A percentile compares a stretch with the other conserved stretches of the same genome.
Evolutionary conservation across 495 filamentous ascomycete species (phyloP).

Genomic region (Neurospora sp.): DNA sequence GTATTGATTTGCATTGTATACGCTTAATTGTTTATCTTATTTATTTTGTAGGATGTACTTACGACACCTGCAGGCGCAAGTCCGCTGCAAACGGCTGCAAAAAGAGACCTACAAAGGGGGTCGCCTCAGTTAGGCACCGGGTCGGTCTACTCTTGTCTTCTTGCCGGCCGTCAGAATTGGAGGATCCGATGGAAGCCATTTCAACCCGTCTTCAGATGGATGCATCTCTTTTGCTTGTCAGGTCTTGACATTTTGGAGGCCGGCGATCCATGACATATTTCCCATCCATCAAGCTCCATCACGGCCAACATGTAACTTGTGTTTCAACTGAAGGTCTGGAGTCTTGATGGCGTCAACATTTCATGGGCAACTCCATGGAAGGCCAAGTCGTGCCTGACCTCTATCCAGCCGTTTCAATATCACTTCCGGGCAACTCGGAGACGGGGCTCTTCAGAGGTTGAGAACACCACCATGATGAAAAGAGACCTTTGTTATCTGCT

Average conservation of each 20-base stretch:
- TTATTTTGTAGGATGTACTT: too few relatives aligned
- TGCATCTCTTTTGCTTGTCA: not conserved
- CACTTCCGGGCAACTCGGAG: not conserved
- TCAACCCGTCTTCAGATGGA: not conserved
- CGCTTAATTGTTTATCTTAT: too few relatives aligned
- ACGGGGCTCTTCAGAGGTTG: not conserved
- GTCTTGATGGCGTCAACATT: not conserved
- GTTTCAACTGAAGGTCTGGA: not conserved
- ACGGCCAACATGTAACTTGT: not conserved
- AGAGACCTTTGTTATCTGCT: not conserved
- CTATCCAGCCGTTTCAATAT: not conserved
- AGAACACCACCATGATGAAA: too few relatives aligned
- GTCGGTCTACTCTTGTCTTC: not conserved
- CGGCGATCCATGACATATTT: not conserved
- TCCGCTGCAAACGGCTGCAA: too few relatives aligned
- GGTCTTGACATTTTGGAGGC: not conserved
- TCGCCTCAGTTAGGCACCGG: too few relatives aligned
- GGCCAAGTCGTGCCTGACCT: not conserved
- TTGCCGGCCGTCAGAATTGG: not conserved
- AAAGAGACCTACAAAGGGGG: too few relatives aligned
- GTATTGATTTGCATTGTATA: too few relatives aligned
- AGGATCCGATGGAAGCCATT: not conserved
- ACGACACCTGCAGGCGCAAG: too few relatives aligned
- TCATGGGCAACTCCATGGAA: too few relatives aligned
- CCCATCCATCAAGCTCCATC: not conserved